Base-by-base conservation (phyloP, 768 basidiomycete species). In the Leccinum pellstonianum region DNA sequence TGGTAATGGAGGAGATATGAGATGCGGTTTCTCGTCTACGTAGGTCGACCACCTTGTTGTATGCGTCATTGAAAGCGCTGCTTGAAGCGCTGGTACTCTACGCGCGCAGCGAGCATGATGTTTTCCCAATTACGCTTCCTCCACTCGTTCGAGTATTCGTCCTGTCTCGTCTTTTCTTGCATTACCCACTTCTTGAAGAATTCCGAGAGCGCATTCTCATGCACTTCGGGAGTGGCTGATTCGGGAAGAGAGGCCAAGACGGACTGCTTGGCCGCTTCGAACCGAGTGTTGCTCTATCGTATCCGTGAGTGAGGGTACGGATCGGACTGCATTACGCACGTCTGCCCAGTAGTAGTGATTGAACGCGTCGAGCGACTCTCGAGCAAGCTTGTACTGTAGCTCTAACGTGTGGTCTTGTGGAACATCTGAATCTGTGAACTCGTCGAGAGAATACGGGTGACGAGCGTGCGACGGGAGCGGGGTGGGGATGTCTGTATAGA, bases 261-360 rank as follows among this genome's bases (percentile, higher is more conserved):
- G 10, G 83, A 79, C 23, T 80, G 73, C 73, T 87, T 90, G 35
- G 84, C 90, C 9, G 81, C 78, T 68, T 90, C 85, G 69, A 92
- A 93, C n/a, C 91, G 86, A 10, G 80, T 77, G 69, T 94, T 94
- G 70, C 83, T 90, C 92, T 94, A 66, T 35, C 37, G 51, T 46
- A 14, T 7, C 27, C 62, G 57, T 62, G 51, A 65, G 48, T 29
- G 33, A 56, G 27, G 38, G 43, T 46, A 33, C 35, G 43, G 37
- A 50, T n/a, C 23, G 10, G 33, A 37, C 11, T 35, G 19, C 21
- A 12, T n/a, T 10, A 66, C 89, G 64, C 69, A 93, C 92, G 56
- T 93, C 86, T 55, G 83, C 73, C 92, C 92, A 94, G 70, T 91
- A 94, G 17, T 79, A 75, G 57, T 93, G 87, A 61, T 92, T 87